Base-by-base conservation (phyloP, 257 asterid genomes). In the Rhazya stricta region DNA sequence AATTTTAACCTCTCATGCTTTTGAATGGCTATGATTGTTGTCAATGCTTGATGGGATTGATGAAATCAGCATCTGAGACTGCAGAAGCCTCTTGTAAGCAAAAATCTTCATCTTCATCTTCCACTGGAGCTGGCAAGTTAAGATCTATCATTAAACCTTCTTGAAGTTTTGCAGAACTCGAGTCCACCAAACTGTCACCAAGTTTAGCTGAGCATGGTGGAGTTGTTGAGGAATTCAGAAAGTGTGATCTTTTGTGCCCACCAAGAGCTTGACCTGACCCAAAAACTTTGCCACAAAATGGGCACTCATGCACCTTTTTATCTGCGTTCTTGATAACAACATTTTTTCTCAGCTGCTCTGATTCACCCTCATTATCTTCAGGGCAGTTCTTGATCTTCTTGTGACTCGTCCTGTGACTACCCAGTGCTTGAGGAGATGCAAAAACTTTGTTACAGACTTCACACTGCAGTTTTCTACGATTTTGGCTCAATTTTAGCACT, bases 181-280 rank as follows among this genome's bases (percentile, higher is more conserved):
- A 60, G 9, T 46, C 80, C 61, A 74, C 57, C 39, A 70, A 65
- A 42, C 58, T 77, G 15, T 72, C 76, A 29, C 79, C 79, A 57
- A 67, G 32, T 72, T 65, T 29, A 18, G 66, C 3, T n/a, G 74
- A 23, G 3, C 36, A 9, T 2, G 70, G 5, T 27, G 78, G 45
- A 43, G 79, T 73, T 30, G 83, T 62, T 51, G 81, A 72, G 18
- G 80, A 51, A 60, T 67, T 67, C 62, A 50, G 45, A 32, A 81
- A 19, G 80, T 89, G 91, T 77, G 89, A 85, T 71, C 90, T 84
- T 54, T 89, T 88, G 82, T 87, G 95, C 69, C 95, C 95, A 30
- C 94, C 94, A 10, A 89, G 83, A 43, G 94, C 94, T 72, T 89
- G 91, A 46, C 86, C 89, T 41, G 95, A 87, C 76, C 71, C 84